Base-by-base conservation (phyloP, 768 basidiomycete species). In the Kwoniella shandongensis region DNA sequence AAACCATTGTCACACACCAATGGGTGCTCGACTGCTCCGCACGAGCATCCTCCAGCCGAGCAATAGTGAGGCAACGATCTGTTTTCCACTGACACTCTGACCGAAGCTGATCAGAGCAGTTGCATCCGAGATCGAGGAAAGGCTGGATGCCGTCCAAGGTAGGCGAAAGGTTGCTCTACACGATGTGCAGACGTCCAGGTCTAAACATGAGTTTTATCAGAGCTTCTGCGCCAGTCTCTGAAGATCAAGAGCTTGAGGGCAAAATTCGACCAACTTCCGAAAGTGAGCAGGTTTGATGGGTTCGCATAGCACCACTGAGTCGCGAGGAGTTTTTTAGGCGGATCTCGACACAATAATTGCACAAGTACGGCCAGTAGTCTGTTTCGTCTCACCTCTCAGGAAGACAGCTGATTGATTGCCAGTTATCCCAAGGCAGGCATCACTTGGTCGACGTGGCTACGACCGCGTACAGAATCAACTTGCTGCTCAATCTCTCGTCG, bases 61-160 rank as follows among this genome's bases (percentile, higher is more conserved):
- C 27, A 89, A 86, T 48, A 82, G 89, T 86, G 66, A 42, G 67
- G n/a, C n/a, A n/a, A 41, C 52, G 54, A 23, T 11, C 42, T 25
- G 27, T 27, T 2, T 32, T 42, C 8, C 20, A 54, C 22, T 50
- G 39, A 49, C 22, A 36, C 45, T 54, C 44, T 25, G 8, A 5
- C 12, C 32, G 7, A 18, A 25, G 8, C 45, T 32, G 15, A 25
- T 30, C 41, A 42, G 25, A 23, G 17, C 42, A 46, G 69, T 68
- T 22, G 46, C 47, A 4, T 27, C 54, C 6, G 58, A 86, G 1
- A 85, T 96, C 39, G 84, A 91, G 65, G 86, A 86, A 0, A 82
- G 94, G 11, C 81, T 96, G 17, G 90, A 94, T 59, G 88, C 85
- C 10, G 91, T 96, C 2, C 85, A 90, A 81, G 89, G 91, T 83